Evolutionary conservation across 345 rosid genomes (phyloP), one percentile per base, ranked within the genome.

Genomic region (Citrus sp.): DNA sequence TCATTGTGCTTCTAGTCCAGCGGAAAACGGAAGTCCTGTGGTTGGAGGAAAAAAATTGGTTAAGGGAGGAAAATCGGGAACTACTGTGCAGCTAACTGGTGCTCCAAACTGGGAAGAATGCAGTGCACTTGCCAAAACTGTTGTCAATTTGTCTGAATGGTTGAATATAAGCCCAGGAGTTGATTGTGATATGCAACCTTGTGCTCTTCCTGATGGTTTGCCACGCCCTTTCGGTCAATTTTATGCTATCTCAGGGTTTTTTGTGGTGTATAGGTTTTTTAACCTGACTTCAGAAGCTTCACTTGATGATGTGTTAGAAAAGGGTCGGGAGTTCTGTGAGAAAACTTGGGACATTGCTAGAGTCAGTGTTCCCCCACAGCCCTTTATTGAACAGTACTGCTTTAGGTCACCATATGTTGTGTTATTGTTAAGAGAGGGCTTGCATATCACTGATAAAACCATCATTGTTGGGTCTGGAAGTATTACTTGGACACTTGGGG

Each of bases 401-500:
- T 96, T 96, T 84, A 89, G 99, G 85, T 98, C 99, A 30, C 97
- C 99, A 32, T 96, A 96, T 80, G 87, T 90, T 67, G 97, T 91
- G 72, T 90, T 85, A 49, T 67, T 96, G 76, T 75, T 96, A 83
- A 88, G 99, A 80, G 97, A 96, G 86, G 99, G 99, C 65, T 89
- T 96, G 79, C 98, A 92, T 81, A 91, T 96, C 51, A 89, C 90
- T 7, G 99, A 92, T 82, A 83, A 77, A 58, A 94, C 91, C 73
- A 81, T 94, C 73, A 81, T 89, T 76, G 84, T 96, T 82, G 99
- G 97, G 70, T 92, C 99, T 77, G 99, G 98, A 79, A 86, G 98
- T 83, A 92, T 96, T 68, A 96, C 99, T 27, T 94, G 99, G 99
- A 96, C 98, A 59, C 92, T 92, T 72, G 99, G 99, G 76, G 98